Percentiles rank a stretch among this genome's conserved stretches.
Conservation (phyloP, 2,329 filamentous ascomycete species). For the Neurospora crassa region DNA sequence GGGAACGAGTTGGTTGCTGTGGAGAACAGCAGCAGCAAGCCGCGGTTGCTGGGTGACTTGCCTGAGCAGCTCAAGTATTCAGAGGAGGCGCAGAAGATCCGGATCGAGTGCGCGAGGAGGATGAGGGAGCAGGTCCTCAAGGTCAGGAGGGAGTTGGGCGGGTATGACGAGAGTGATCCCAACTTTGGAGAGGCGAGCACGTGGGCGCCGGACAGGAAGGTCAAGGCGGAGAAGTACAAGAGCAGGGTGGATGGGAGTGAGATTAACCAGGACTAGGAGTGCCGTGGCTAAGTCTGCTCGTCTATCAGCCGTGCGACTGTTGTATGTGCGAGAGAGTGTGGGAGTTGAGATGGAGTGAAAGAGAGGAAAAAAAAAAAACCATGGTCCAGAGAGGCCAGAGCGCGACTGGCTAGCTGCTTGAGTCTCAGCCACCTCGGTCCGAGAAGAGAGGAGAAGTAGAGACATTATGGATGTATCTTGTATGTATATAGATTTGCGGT, state of each 20-base stretch:
- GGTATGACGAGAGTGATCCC: constrained; percentile 72
- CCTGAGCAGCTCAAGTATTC: constrained; percentile 57
- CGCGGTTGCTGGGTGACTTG: constrained; percentile 41
- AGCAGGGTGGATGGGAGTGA: constrained; percentile 46
- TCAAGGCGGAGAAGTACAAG: constrained; percentile 37
- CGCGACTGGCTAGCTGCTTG: background rate
- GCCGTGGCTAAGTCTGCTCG: background rate
- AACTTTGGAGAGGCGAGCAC: constrained; percentile 71
- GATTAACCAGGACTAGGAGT: constrained; percentile 25
- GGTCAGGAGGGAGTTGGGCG: constrained; percentile 55
- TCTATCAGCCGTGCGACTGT: background rate
- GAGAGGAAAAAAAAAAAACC: background rate
- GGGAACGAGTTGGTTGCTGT: background rate
- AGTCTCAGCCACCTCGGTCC: background rate
- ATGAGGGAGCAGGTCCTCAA: constrained; percentile 75
- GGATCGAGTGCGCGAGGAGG: constrained; percentile 70
- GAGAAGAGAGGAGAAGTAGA: background rate
- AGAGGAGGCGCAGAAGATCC: constrained; percentile 64
- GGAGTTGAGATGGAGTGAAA: background rate
- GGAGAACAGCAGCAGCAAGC: background rate
- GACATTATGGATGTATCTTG: background rate
- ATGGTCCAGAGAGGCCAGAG: background rate
- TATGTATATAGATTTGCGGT: background rate
- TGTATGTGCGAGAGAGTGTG: background rate
- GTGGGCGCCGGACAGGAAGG: constrained; percentile 52